phyloP scores from a whole-genome alignment of 208 protist genomes.

The Trypanosoma cruzi region DNA sequence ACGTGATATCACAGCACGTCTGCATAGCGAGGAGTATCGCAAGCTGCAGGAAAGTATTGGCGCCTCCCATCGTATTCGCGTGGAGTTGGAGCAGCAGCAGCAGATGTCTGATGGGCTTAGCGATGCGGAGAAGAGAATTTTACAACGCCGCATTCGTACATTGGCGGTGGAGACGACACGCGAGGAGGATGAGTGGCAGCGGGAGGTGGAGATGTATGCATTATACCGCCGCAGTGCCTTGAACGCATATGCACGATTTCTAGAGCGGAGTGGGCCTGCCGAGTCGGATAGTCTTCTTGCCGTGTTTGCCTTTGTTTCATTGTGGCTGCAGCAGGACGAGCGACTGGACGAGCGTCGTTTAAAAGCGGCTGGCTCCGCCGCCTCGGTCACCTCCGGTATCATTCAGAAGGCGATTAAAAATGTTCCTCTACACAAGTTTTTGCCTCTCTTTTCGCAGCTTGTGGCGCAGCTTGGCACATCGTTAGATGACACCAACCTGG shows the following conservation, averaged over 20 bases:
- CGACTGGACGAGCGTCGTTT: conserved; percentile 16
- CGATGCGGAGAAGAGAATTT: conserved; percentile 44
- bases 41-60: conserved; percentile 46
- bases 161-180: conserved; percentile 46
- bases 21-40: conserved; percentile 53
- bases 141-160: conserved; percentile 55
- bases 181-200: conserved; percentile 56
- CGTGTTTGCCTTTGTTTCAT: conserved; percentile 77
- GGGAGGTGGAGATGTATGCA: conserved; percentile 43
- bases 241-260: conserved; percentile 71
- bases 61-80: conserved; percentile 34
- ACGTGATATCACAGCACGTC: conserved; percentile 46
- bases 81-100: conserved; percentile 33
- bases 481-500: conserved; percentile 30
- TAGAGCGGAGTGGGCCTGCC: conserved; percentile 36
- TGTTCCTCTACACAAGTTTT: conserved; percentile 56
- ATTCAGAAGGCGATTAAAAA: conserved; percentile 49
- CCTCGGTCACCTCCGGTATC: conserved; percentile 31
- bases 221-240: conserved; percentile 79
- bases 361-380: background rate
- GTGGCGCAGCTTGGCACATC: conserved; percentile 62
- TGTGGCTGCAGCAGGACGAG: conserved; percentile 71
- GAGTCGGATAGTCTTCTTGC: conserved; percentile 52
- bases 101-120: conserved; percentile 12
- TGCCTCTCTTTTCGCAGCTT: conserved; percentile 70